These are phyloP conservation scores for Ephemerocybe angulata DNA, from an alignment of 768 basidiomycete genomes.

Conservation along the genomic window DNA sequence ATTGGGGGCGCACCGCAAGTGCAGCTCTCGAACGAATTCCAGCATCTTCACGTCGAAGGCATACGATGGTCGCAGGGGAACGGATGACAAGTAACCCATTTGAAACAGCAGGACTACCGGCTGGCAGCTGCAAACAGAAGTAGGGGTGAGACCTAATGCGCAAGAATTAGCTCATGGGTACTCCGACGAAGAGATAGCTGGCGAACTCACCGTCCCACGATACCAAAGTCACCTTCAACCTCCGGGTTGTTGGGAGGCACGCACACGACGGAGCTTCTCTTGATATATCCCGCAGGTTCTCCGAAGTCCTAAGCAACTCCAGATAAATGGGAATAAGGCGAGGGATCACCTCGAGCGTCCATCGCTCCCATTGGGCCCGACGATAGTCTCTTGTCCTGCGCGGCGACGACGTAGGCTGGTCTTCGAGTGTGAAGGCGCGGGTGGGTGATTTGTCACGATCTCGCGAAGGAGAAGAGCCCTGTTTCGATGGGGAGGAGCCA, in stretches of 20 bases:
- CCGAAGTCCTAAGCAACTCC: not conserved
- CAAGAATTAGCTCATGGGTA: not conserved
- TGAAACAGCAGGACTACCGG: not conserved
- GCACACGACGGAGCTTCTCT: not conserved
- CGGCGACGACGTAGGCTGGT: too few relatives aligned
- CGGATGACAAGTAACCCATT: not conserved
- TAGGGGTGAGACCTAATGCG: not conserved
- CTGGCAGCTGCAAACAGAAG: not conserved
- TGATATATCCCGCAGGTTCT: not conserved
- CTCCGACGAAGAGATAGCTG: not conserved
- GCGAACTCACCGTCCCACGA: not conserved
- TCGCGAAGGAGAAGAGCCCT: too few relatives aligned
- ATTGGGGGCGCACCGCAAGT: not conserved
- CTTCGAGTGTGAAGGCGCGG: too few relatives aligned
- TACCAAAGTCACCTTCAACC: not conserved
- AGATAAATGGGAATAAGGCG: not conserved
- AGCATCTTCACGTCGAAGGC: not conserved
- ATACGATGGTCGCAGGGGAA: not conserved
- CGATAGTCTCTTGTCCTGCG: not conserved
- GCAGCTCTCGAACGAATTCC: not conserved
- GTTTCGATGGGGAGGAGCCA: too few relatives aligned
- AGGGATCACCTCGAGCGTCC: not conserved
- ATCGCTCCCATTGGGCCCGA: not conserved
- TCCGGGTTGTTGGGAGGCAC: not conserved
- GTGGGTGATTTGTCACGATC: too few relatives aligned